phyloP scores from a whole-genome alignment of 2,329 filamentous ascomycete species.

The Diaporthe sp. region DNA sequence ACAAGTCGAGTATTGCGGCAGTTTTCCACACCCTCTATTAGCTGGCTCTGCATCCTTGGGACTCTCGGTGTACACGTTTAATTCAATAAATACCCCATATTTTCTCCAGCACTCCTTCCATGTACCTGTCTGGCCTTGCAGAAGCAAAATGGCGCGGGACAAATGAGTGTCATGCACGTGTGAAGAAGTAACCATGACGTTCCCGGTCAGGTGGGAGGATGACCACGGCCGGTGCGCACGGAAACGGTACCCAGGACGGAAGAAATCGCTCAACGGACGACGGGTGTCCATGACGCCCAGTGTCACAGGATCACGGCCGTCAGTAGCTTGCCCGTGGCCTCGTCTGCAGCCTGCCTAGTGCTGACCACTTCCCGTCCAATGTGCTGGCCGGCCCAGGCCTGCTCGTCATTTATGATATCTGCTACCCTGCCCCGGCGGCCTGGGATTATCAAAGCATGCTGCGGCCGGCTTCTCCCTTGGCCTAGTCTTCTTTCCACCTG shows the following conservation, averaged over 20 bases:
- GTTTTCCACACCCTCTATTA: slow-evolving; percentile 70
- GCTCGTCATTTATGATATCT: slow-evolving; percentile 29
- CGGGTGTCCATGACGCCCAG: background rate
- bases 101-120: background rate
- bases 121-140: slow-evolving; percentile 39
- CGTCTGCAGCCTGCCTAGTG: slow-evolving; percentile 23
- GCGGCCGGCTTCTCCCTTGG: slow-evolving; percentile 23
- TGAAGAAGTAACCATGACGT: background rate
- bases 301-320: slow-evolving; percentile 23
- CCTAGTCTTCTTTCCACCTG: slow-evolving; percentile 9
- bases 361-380: slow-evolving; percentile 10
- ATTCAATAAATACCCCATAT: slow-evolving; percentile 36
- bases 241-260: background rate
- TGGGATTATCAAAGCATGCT: slow-evolving; percentile 15
- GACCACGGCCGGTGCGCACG: background rate
- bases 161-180: slow-evolving; percentile 11
- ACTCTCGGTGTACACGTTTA: slow-evolving; percentile 28
- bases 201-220: background rate
- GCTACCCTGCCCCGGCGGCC: slow-evolving; percentile 8
- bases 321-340: slow-evolving; percentile 16
- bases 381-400: slow-evolving; percentile 2
- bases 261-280: slow-evolving; percentile 7
- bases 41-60: slow-evolving; percentile 36
- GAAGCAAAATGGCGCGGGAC: slow-evolving; percentile 7
- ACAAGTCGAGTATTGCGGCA: slow-evolving; percentile 84